phyloP scores from a whole-genome alignment of 2,329 filamentous ascomycete species.

The Talaromyces atroroseus region DNA sequence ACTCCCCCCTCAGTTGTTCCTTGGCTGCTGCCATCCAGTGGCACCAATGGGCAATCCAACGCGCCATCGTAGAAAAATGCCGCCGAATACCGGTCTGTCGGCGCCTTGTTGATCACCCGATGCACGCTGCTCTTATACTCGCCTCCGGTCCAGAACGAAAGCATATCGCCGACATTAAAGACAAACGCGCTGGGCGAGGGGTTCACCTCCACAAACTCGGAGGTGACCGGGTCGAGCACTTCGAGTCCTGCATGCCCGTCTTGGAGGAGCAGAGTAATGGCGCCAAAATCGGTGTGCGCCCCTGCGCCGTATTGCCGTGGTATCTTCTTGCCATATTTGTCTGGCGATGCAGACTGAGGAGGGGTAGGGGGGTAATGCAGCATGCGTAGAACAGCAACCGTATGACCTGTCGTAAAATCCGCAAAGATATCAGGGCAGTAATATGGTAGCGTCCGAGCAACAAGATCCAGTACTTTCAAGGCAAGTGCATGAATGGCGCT shows the following conservation, averaged over 20 bases:
- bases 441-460: slow-evolving; percentile 37
- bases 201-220: slow-evolving; percentile 28
- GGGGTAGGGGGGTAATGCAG: slow-evolving; percentile 35
- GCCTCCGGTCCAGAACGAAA: slow-evolving; percentile 48
- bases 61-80: slow-evolving; percentile 35
- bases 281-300: slow-evolving; percentile 30
- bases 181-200: slow-evolving; percentile 43
- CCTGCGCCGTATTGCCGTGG: slow-evolving; percentile 29
- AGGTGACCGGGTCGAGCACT: slow-evolving; percentile 40
- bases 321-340: slow-evolving; percentile 27
- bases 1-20: background rate
- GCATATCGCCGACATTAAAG: slow-evolving; percentile 49
- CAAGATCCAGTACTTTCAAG: slow-evolving; percentile 36
- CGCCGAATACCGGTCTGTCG: slow-evolving; percentile 31
- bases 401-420: slow-evolving; percentile 28
- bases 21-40: background rate
- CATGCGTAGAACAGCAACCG: slow-evolving; percentile 38
- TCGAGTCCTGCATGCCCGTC: slow-evolving; percentile 20
- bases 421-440: slow-evolving; percentile 27
- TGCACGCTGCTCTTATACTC: slow-evolving; percentile 51
- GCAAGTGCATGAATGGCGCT: slow-evolving; percentile 33
- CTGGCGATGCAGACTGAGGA: slow-evolving; percentile 23
- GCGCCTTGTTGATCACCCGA: slow-evolving; percentile 50
- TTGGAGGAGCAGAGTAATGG: slow-evolving; percentile 29
- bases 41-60: background rate